Evolutionary conservation across 495 filamentous ascomycete genomes (phyloP), one percentile per base, ranked within the genome.

Genomic region (Zalerion maritima): DNA sequence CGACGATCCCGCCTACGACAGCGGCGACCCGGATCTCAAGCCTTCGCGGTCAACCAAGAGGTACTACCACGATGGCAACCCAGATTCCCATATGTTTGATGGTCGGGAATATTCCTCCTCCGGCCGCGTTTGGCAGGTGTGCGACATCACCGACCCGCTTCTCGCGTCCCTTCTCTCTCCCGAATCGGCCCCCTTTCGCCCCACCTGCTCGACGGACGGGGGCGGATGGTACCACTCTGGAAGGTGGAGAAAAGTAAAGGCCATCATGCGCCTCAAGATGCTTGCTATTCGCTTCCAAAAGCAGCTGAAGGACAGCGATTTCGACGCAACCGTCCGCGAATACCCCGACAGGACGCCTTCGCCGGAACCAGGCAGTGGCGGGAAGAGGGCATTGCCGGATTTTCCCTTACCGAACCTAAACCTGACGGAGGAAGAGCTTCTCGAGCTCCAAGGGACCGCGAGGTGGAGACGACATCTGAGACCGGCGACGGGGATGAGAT

Each of bases 91-190:
- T 53, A 48, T 87, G 11, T 97, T 94, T 51, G 78, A 87, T 26
- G 87, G 89, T 21, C 49, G 69, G 23, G 55, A 46, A 0, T 57
- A 85, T 16, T 64, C 65, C 6, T 55, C 60, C 4, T 82, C 89
- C 43, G 85, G 85, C 2, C 80, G 84, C 26, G 72, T 84, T 34
- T 97, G 82, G 77, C 89, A 94, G 60, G 64, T 86, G 18, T 91
- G 86, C 55, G 89, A 97, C 49, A 77, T 97, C 33, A 73, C 69
- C 0, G 86, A 94, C 43, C 80, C 84, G 0, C 42, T 86, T 6
- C 47, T 86, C 12, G 50, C 54, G 1, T 25, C 45, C 1, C 44
- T 86, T 3, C 56, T 80, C 7, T 46, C 60, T 3, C 57, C 54
- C 1, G 50, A 60, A 3, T 47, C 60, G 11, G 55, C 54, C 12